Percentiles rank a stretch among this genome's conserved stretches.
These are phyloP conservation scores for Boletus huronensis DNA, from an alignment of 768 basidiomycete species.

Conservation along the genomic window DNA sequence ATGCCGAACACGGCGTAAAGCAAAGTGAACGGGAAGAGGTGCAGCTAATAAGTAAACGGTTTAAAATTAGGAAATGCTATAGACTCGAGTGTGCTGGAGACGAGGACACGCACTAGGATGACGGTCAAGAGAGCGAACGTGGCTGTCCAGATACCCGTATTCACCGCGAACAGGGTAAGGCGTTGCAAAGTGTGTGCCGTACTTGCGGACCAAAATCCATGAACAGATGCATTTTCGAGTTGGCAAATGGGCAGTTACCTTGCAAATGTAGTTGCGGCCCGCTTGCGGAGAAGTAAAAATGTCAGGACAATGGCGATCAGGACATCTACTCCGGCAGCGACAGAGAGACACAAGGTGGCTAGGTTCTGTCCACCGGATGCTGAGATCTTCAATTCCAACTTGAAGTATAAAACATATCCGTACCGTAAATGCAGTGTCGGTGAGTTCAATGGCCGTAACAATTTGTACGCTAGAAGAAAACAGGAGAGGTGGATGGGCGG, in stretches of 20 bases:
- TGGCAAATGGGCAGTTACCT: background rate
- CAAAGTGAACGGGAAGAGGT: background rate
- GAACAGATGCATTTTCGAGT: background rate
- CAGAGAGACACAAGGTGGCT: background rate
- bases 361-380: background rate
- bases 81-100: background rate
- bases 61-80: too few species aligned
- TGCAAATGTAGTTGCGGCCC: background rate
- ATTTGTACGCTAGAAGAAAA: background rate
- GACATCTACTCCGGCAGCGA: slow-evolving; percentile 2
- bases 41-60: background rate
- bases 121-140: slow-evolving; percentile 41
- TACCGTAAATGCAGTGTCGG: background rate
- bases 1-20: background rate
- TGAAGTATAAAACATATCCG: background rate
- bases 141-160: slow-evolving; percentile 45
- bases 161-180: slow-evolving; percentile 3
- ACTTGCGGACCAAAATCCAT: too few species aligned
- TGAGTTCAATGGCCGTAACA: background rate
- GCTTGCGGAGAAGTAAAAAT: background rate
- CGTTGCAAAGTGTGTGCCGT: background rate
- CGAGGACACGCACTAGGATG: slow-evolving; percentile 44
- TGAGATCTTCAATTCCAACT: background rate
- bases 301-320: slow-evolving; percentile 4
- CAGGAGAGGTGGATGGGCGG: background rate